These are phyloP conservation scores for Rhodotorula toruloides DNA, from an alignment of 768 basidiomycete genomes.

Conservation along the genomic window DNA sequence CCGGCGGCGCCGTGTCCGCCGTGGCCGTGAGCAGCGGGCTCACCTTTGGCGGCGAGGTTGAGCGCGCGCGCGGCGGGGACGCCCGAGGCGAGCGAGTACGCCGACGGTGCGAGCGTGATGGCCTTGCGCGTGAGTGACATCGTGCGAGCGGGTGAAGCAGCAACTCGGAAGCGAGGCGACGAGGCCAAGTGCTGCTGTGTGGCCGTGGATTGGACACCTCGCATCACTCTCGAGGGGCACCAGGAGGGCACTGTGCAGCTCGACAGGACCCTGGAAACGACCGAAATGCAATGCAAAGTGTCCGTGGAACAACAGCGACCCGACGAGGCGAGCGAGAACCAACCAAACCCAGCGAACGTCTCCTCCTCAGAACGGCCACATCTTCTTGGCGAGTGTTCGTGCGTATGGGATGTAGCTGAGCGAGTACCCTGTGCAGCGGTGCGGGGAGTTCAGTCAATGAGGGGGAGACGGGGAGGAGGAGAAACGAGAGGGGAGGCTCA, in stretches of 20 bases:
- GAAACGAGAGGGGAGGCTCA: not conserved
- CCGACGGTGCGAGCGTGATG: constrained; percentile 72
- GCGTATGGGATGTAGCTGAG: constrained; percentile 34
- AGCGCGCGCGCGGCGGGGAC: constrained; percentile 70
- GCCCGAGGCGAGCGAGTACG: constrained; percentile 71
- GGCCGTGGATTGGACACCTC: not conserved
- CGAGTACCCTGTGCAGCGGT: not conserved
- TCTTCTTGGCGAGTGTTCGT: constrained; percentile 9
- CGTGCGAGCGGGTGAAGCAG: not conserved
- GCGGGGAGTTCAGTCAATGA: not conserved
- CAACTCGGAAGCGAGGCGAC: not conserved
- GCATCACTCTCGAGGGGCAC: not conserved
- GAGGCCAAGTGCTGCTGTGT: not conserved
- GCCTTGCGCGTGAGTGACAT: constrained; percentile 52
- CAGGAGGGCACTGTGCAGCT: no score
- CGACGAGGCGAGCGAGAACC: no score
- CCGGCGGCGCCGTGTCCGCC: constrained; percentile 46
- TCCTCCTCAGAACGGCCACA: constrained; percentile 10
- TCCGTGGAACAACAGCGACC: no score
- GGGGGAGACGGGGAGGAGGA: not conserved
- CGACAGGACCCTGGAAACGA: no score
- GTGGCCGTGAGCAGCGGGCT: constrained; percentile 54
- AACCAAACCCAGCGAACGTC: not conserved
- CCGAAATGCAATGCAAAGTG: no score
- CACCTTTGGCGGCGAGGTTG: constrained; percentile 62